phyloP scores from a whole-genome alignment of 2,329 filamentous ascomycete species.

The Trichoderma atroviride region DNA sequence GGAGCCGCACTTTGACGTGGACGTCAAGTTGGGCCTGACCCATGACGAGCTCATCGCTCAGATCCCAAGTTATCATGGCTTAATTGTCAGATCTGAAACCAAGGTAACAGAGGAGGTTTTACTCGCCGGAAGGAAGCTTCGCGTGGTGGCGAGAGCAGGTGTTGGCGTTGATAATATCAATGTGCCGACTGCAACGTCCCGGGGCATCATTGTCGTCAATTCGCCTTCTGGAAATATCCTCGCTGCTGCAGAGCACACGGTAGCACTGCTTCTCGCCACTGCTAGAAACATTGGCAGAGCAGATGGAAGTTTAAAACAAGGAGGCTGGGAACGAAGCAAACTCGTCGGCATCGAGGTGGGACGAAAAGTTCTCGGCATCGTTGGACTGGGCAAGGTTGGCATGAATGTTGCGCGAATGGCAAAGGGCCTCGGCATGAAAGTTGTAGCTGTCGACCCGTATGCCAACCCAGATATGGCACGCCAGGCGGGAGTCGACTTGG shows the following conservation, averaged over 20 bases:
- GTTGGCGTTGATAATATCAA: constrained; percentile 85
- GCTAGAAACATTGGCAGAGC: constrained; percentile 74
- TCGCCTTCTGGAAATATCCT: constrained; percentile 78
- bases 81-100: constrained; percentile 81
- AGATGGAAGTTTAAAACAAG: constrained; percentile 68
- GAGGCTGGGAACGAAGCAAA: constrained; percentile 73
- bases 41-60: constrained; percentile 65
- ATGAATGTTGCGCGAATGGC: constrained; percentile 80
- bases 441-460: constrained; percentile 76
- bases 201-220: constrained; percentile 80
- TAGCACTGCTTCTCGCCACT: constrained; percentile 72
- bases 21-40: constrained; percentile 65
- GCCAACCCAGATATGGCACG: constrained; percentile 72
- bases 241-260: constrained; percentile 77
- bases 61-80: constrained; percentile 72
- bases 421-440: constrained; percentile 74
- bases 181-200: constrained; percentile 69
- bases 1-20: constrained; percentile 67
- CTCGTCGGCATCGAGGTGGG: constrained; percentile 79
- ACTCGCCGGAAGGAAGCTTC: constrained; percentile 66
- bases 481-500: constrained; percentile 66
- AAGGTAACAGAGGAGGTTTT: constrained; percentile 74
- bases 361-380: constrained; percentile 73
- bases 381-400: constrained; percentile 82
- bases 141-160: constrained; percentile 78